A percentile compares a stretch with the other conserved stretches of the same genome.
Conservation (phyloP, 2,329 filamentous ascomycete species). For the Apiospora hydei region DNA sequence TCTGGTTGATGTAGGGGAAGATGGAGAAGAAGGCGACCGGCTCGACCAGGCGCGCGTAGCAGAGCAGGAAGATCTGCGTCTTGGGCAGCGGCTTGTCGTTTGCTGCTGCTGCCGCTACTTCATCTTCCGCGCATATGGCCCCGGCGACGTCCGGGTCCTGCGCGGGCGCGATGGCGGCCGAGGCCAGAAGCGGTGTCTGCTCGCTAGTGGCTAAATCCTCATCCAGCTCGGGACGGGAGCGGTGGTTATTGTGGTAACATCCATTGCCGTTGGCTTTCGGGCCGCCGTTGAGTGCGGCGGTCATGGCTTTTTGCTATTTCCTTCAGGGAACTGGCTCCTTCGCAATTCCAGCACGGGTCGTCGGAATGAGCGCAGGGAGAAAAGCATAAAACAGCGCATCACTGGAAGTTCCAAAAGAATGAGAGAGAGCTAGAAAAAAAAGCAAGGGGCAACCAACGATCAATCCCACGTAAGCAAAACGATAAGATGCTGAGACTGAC, state of each 20-base stretch:
- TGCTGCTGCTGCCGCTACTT: not conserved
- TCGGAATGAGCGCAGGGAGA: not conserved
- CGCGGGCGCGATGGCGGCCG: constrained; percentile 29
- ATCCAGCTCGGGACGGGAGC: not conserved
- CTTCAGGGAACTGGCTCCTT: not conserved
- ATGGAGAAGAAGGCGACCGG: constrained; percentile 86
- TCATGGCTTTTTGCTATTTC: not conserved
- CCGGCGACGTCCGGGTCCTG: constrained; percentile 31
- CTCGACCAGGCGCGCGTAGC: constrained; percentile 75
- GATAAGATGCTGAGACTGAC: not conserved
- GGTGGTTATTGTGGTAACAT: not conserved
- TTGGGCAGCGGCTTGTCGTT: constrained; percentile 61
- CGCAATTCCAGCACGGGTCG: not conserved
- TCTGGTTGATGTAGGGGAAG: constrained; percentile 81
- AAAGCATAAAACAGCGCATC: not conserved
- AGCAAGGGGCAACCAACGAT: not conserved
- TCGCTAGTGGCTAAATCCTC: constrained; percentile 34
- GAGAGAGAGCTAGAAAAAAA: not conserved
- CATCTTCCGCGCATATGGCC: not conserved
- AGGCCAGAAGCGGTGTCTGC: constrained; percentile 42
- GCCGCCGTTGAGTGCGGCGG: constrained; percentile 9
- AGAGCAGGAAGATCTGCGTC: constrained; percentile 74
- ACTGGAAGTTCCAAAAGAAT: not conserved
- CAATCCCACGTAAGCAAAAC: constrained; percentile 13
- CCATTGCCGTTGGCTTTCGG: constrained; percentile 11